A percentile compares a stretch with the other conserved stretches of the same genome.
phyloP scores from a whole-genome alignment of 2,329 filamentous ascomycete genomes.

The Chrysosporium keratinophilum region DNA sequence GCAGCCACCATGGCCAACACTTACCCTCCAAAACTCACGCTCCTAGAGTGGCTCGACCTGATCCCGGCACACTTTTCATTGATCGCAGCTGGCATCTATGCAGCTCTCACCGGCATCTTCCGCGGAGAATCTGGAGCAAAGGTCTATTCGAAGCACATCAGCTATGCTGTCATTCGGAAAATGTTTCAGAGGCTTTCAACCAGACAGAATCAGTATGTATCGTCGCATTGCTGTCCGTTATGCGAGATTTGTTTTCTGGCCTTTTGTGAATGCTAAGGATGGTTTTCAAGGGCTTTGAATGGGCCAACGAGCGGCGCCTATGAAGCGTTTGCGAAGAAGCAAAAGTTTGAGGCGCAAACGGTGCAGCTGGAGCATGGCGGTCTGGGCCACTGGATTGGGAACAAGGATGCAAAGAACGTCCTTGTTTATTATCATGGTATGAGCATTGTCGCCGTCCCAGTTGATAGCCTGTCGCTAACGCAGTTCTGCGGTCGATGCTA shows the following conservation, averaged over 20 bases:
- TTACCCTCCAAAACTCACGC: conserved; percentile 22
- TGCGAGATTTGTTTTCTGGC: neutral
- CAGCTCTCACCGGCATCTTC: conserved; percentile 29
- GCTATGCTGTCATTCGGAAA: conserved; percentile 25
- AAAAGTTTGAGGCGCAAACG: conserved; percentile 23
- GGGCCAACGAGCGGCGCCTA: conserved; percentile 23
- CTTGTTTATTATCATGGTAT: conserved; percentile 32
- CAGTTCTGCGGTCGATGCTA: neutral
- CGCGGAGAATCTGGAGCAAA: conserved; percentile 31
- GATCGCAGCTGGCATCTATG: conserved; percentile 22
- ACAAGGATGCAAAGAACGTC: conserved; percentile 31
- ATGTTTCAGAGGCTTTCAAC: conserved; percentile 19
- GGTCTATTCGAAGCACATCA: conserved; percentile 29
- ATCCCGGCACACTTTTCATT: conserved; percentile 22
- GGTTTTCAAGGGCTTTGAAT: conserved; percentile 19
- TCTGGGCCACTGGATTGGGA: conserved; percentile 32
- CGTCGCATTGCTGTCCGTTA: neutral
- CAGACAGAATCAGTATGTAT: conserved; percentile 27
- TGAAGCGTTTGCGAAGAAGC: conserved; percentile 20
- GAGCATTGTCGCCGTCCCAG: neutral
- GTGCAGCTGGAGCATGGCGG: conserved; percentile 26
- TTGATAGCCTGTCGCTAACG: neutral
- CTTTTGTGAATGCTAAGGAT: neutral
- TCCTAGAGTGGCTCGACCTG: conserved; percentile 29
- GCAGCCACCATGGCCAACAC: conserved; percentile 8